Conservation (phyloP, 1,139 yeast genomes). For the Pichia sp. region DNA sequence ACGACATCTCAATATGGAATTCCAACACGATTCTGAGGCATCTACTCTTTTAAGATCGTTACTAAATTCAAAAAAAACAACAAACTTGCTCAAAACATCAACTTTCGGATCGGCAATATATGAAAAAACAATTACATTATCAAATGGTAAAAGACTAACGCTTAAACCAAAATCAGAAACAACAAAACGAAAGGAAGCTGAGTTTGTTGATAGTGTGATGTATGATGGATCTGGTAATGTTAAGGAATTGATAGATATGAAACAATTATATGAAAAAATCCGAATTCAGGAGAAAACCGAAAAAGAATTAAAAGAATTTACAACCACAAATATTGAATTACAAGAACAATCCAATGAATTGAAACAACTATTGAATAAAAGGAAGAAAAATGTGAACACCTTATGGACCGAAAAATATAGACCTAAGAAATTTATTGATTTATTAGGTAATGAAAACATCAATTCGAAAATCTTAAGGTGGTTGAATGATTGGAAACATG, state of each 20-base stretch:
- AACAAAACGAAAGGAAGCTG: neutral
- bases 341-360: slow-evolving; percentile 4
- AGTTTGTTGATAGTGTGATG: neutral
- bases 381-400: slow-evolving; percentile 7
- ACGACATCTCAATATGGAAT: neutral
- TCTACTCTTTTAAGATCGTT: neutral
- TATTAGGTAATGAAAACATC: slow-evolving; percentile 72
- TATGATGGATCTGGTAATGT: neutral
- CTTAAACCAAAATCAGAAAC: slow-evolving; percentile 6
- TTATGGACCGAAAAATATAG: slow-evolving; percentile 83
- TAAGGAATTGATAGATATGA: slow-evolving; percentile 6
- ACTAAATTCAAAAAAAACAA: neutral
- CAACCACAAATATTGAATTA: neutral
- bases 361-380: slow-evolving; percentile 11
- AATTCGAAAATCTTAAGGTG: slow-evolving; percentile 70
- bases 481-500: slow-evolving; percentile 74
- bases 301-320: slow-evolving; percentile 2
- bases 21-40: neutral
- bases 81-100: neutral
- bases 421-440: slow-evolving; percentile 66
- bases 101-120: neutral
- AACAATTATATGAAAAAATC: slow-evolving; percentile 7
- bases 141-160: slow-evolving; percentile 8
- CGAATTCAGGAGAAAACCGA: slow-evolving; percentile 3
- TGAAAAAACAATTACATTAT: slow-evolving; percentile 8